A percentile compares a stretch with the other conserved stretches of the same genome.
phyloP scores from a whole-genome alignment of 2,329 filamentous ascomycete genomes.

The Mollisia scopiformis region DNA sequence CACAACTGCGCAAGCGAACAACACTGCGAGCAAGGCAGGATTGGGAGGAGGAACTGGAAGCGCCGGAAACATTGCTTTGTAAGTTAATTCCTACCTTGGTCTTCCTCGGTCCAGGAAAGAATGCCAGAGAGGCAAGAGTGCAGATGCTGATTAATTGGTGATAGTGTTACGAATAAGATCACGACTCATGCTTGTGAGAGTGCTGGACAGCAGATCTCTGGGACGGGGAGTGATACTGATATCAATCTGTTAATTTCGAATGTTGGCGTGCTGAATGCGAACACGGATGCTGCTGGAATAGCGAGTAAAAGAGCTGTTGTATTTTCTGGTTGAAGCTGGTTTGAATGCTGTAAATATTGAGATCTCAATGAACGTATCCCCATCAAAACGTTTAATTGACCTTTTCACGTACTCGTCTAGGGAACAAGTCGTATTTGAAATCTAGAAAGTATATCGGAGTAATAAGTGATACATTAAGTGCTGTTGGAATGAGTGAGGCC shows the following conservation, averaged over 20 bases:
- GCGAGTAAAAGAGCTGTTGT: slow-evolving; percentile 14
- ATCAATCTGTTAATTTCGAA: slow-evolving; percentile 30
- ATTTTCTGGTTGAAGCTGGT: not conserved
- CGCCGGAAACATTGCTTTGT: slow-evolving; percentile 29
- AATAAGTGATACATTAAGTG: not conserved
- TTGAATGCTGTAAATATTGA: not conserved
- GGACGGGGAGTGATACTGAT: slow-evolving; percentile 21
- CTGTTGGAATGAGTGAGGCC: not conserved
- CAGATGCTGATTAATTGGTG: not conserved
- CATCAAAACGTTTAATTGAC: too few relatives aligned
- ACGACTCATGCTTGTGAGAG: slow-evolving; percentile 25
- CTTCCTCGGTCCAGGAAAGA: not conserved
- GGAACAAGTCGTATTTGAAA: too few relatives aligned
- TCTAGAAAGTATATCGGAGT: too few relatives aligned
- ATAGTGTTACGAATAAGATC: slow-evolving; percentile 29
- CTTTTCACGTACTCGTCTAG: too few relatives aligned
- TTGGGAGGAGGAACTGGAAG: slow-evolving; percentile 20
- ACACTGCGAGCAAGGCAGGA: slow-evolving; percentile 24
- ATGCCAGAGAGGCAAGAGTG: not conserved
- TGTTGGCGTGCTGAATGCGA: slow-evolving; percentile 29
- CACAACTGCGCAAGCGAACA: slow-evolving; percentile 19
- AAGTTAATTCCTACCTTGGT: not conserved
- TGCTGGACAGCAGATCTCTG: slow-evolving; percentile 25
- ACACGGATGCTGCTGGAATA: slow-evolving; percentile 25
- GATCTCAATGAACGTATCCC: too few relatives aligned